Evolutionary conservation across 306 rosid species (phyloP).

Genomic region (Casuarina glauca): DNA sequence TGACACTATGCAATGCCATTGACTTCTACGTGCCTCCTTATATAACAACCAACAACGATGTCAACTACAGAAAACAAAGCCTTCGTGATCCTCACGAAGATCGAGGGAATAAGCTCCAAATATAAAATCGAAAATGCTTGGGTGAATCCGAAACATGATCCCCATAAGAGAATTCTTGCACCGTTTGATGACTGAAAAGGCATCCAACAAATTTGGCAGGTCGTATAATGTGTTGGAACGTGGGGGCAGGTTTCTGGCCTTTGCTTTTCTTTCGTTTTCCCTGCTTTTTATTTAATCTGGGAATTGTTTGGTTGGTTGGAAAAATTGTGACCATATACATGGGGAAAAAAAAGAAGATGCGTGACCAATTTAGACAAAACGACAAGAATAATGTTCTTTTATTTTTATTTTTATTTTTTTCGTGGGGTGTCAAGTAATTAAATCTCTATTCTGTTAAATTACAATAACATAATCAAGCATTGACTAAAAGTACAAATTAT

Average conservation of each 20-base stretch:
- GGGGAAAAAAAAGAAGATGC: neutral
- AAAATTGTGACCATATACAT: neutral
- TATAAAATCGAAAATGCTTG: neutral
- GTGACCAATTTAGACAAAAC: neutral
- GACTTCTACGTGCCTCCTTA: conserved; percentile 34
- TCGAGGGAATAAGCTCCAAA: conserved; percentile 28
- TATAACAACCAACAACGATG: conserved; percentile 32
- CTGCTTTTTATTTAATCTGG: neutral
- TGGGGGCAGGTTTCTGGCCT: neutral
- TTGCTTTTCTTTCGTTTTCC: neutral
- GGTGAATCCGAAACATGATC: too few species aligned
- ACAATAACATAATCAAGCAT: neutral
- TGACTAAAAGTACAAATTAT: neutral
- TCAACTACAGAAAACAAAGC: neutral
- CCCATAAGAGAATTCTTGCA: neutral
- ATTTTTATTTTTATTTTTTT: neutral
- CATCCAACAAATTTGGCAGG: neutral
- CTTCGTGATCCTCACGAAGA: conserved; percentile 66
- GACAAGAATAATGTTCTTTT: neutral
- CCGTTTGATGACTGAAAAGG: neutral
- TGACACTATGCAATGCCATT: conserved; percentile 30
- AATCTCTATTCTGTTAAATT: neutral
- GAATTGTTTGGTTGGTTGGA: neutral
- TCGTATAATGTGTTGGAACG: neutral
- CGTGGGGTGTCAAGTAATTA: neutral